A percentile compares a stretch with the other conserved stretches of the same genome.
These are phyloP conservation scores for Antitrichia curtipendula DNA, from an alignment of 225 moss, liverwort and hornwort species.

Conservation along the genomic window DNA sequence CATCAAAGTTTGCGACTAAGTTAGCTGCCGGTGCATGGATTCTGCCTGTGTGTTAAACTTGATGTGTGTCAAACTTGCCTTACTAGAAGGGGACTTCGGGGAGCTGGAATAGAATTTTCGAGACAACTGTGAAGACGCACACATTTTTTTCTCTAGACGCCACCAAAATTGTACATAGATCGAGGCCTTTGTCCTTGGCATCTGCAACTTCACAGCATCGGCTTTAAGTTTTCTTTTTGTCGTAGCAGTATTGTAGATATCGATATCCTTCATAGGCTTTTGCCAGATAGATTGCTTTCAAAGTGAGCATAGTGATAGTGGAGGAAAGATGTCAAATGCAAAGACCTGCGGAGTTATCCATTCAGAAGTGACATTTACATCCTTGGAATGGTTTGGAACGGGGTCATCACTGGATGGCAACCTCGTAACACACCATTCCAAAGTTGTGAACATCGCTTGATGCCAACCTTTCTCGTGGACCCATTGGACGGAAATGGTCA, in stretches of 20 bases:
- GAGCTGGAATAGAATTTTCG: neutral
- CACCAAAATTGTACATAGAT: neutral
- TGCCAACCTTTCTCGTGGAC: neutral
- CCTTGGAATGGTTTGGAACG: neutral
- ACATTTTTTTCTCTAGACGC: neutral
- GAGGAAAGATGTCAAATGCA: neutral
- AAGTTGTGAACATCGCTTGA: neutral
- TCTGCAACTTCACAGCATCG: neutral
- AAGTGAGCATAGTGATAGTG: neutral
- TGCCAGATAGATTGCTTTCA: neutral
- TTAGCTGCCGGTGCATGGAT: neutral
- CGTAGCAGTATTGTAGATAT: neutral
- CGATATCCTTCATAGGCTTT: neutral
- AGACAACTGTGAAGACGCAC: neutral
- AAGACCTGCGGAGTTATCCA: neutral
- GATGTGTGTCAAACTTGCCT: neutral
- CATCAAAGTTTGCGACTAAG: neutral
- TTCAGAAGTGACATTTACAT: neutral
- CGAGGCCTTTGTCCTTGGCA: neutral
- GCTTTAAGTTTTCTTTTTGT: neutral
- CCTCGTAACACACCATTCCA: constrained; percentile 3
- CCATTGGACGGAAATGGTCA: neutral
- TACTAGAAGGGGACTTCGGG: neutral
- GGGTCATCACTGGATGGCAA: neutral
- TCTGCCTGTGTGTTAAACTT: neutral